Conservation (phyloP, 345 rosid species). For the Erucastrum elatum region DNA sequence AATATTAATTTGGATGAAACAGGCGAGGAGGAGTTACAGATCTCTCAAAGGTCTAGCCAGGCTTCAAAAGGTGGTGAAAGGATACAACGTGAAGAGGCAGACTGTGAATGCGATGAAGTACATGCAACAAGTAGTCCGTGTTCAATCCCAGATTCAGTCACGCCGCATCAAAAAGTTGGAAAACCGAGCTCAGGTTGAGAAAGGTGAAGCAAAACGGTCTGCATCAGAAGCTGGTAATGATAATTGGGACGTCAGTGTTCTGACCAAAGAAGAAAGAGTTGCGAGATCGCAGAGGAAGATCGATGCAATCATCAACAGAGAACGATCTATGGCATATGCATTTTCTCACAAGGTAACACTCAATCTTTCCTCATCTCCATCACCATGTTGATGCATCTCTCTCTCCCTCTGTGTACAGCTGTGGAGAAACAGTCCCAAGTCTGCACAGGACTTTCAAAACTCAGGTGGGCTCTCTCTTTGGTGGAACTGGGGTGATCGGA, state of each 20-base stretch:
- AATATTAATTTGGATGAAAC: conserved; percentile 23
- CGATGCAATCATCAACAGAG: conserved; percentile 78
- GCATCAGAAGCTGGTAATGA: conserved; percentile 60
- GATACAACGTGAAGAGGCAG: conserved; percentile 87
- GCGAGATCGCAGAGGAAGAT: conserved; percentile 69
- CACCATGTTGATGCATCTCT: background rate
- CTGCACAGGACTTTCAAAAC: conserved; percentile 46
- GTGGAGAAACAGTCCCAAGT: conserved; percentile 54
- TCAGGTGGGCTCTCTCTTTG: conserved; percentile 77
- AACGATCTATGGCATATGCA: conserved; percentile 88
- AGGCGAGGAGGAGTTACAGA: conserved; percentile 91
- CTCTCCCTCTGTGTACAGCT: conserved; percentile 41
- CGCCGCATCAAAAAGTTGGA: conserved; percentile 89
- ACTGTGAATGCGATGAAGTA: conserved; percentile 80
- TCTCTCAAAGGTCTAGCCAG: conserved; percentile 91
- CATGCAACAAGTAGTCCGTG: conserved; percentile 89
- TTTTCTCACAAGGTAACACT: conserved; percentile 77
- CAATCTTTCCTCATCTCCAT: conserved; percentile 11
- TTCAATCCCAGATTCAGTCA: conserved; percentile 93
- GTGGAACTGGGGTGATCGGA: conserved; percentile 94
- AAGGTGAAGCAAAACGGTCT: conserved; percentile 53
- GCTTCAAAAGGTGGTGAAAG: conserved; percentile 92
- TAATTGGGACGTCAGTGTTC: conserved; percentile 86
- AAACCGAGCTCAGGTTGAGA: conserved; percentile 54
- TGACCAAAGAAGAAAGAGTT: conserved; percentile 77